A percentile compares a stretch with the other conserved stretches of the same genome.
Conservation (phyloP, 306 rosid genomes). For the Cyamopsis tetragonoloba region DNA sequence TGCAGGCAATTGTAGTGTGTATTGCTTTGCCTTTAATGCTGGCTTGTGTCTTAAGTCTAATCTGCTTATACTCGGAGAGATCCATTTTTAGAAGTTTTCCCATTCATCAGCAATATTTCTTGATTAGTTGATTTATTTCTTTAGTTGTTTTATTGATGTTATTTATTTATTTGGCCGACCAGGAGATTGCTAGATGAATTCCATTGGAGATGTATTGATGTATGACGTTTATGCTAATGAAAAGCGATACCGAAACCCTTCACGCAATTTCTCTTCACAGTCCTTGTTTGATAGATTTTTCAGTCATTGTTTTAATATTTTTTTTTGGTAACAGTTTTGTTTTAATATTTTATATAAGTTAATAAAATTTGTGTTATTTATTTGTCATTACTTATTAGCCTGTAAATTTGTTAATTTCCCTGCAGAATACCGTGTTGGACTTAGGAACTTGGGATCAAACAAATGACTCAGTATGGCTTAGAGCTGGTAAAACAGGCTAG, state of each 20-base stretch:
- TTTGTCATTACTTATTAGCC: too few relatives aligned
- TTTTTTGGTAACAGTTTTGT: too few relatives aligned
- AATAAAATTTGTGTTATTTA: too few relatives aligned
- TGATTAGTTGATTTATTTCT: neutral
- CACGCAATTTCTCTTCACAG: neutral
- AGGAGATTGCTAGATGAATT: constrained; percentile 7
- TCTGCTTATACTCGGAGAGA: constrained; percentile 25
- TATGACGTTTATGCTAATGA: constrained; percentile 18
- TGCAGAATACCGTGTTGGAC: too few relatives aligned
- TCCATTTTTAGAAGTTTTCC: constrained; percentile 28
- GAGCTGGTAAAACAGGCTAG: too few relatives aligned
- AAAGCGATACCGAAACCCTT: neutral
- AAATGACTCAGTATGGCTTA: too few relatives aligned
- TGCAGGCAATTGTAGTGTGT: constrained; percentile 20
- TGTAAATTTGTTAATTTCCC: too few relatives aligned
- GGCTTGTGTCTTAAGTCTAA: constrained; percentile 26
- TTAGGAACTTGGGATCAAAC: too few relatives aligned
- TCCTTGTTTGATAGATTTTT: too few relatives aligned
- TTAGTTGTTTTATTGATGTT: constrained; percentile 14
- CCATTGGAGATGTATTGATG: constrained; percentile 15
- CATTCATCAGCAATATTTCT: constrained; percentile 12
- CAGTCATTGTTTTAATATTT: too few relatives aligned
- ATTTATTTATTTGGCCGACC: constrained; percentile 28
- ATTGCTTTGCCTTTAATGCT: constrained; percentile 2
- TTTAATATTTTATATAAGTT: too few relatives aligned